Conservation (phyloP, 2,329 filamentous ascomycete genomes). For the Curvularia lunata region DNA sequence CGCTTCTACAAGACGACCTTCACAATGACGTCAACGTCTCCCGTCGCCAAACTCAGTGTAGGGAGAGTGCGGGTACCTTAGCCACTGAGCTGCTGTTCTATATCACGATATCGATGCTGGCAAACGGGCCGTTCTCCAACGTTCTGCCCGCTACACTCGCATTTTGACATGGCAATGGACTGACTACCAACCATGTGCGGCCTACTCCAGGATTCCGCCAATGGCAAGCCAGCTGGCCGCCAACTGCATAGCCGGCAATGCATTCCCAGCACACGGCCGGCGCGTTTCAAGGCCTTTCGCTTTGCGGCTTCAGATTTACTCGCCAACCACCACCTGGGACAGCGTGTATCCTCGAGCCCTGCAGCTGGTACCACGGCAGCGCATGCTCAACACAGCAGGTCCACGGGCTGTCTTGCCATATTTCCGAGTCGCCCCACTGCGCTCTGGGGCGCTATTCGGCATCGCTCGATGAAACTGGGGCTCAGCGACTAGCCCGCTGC, state of each 20-base stretch:
- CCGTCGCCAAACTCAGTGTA: background rate
- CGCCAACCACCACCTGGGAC: background rate
- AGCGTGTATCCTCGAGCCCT: background rate
- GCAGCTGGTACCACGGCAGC: constrained; percentile 1
- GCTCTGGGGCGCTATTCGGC: constrained; percentile 19
- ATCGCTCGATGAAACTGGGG: constrained; percentile 13
- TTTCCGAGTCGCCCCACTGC: constrained; percentile 20
- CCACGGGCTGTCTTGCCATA: constrained; percentile 9
- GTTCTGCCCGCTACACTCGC: background rate
- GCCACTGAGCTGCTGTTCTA: background rate
- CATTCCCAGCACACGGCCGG: background rate
- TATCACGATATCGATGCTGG: background rate
- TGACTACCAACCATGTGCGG: background rate
- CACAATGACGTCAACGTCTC: constrained; percentile 9
- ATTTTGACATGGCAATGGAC: background rate
- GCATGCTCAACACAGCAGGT: constrained; percentile 11
- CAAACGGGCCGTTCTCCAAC: background rate
- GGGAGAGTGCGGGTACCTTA: constrained; percentile 5
- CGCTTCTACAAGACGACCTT: background rate
- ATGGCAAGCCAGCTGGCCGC: background rate
- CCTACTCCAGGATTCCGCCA: background rate
- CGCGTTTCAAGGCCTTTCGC: constrained; percentile 7
- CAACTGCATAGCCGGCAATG: background rate
- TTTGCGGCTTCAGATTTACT: constrained; percentile 2
- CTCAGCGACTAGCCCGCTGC: constrained; percentile 17